Base-by-base conservation (phyloP, 352 stramenopile species). In the Phytophthora hybrid region DNA sequence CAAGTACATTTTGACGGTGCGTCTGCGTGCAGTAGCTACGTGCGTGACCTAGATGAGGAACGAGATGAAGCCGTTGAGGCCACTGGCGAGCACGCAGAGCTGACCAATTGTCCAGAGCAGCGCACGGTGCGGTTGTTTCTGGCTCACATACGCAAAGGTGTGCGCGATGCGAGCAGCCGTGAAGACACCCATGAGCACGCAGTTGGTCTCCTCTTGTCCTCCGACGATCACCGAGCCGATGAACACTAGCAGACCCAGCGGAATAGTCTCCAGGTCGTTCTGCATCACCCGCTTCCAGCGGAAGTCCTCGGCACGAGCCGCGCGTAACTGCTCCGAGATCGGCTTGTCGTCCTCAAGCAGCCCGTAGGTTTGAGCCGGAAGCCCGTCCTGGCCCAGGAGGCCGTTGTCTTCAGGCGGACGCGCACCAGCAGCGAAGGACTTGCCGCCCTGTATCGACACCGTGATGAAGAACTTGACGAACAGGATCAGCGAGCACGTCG, bases 211-310 rank as follows among this genome's bases (percentile, higher is more conserved):
- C 54, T 85, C 76, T 39, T 87, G 69, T 14, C 79, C 78, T n/a
- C 71, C 78, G 2, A 74, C 77, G 31, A 87, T 55, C 29, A 85
- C 77, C 14, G 80, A 84, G 23, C 79, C 81, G 14, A 87, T 59
- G 32, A 87, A 70, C 32, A 87, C 74, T 5, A 73, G 65, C 39
- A 91, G 61, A 1, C 70, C 73, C 21, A 87, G 62, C 3, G 78
- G 80, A 39, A 85, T 83, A 41, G 63, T 79, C 70, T 87, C 80
- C 19, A 87, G 57, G 59, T 87, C 76, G 66, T 85, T 87, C 59
- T 76, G 73, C 23, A 85, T 71, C 57, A 87, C 79, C 54, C 79
- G 74, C 21, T 79, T 74, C 80, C 80, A 87, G 55, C 80, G 78
- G 31, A 75, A 74, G 32, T 83, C 79, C 3, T 78, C 46, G 46